Conservation (phyloP, 2,329 filamentous ascomycete species). For the Bipolaris cookei region DNA sequence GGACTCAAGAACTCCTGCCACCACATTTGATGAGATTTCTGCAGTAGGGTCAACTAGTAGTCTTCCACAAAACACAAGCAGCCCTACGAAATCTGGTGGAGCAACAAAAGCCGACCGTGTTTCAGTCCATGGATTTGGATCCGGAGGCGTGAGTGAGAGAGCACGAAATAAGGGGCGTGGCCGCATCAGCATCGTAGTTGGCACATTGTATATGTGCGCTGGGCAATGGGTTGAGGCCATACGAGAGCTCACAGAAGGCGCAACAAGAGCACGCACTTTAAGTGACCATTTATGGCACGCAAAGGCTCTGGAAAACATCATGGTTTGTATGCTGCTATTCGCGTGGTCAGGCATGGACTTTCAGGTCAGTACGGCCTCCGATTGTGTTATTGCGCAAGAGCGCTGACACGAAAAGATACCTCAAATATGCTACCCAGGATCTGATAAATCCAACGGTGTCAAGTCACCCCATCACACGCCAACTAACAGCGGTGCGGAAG, state of each 20-base stretch:
- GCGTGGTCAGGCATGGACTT: conserved; percentile 87
- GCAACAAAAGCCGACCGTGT: conserved; percentile 64
- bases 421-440: conserved; percentile 58
- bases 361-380: conserved; percentile 57
- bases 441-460: conserved; percentile 54
- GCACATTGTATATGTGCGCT: conserved; percentile 84
- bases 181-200: conserved; percentile 78
- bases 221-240: conserved; percentile 90
- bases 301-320: conserved; percentile 87
- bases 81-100: conserved; percentile 42
- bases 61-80: conserved; percentile 50
- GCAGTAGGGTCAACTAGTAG: conserved; percentile 46
- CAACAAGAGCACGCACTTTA: conserved; percentile 74
- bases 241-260: conserved; percentile 81
- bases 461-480: conserved; percentile 53
- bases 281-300: conserved; percentile 98
- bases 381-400: too few relatives aligned
- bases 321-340: conserved; percentile 81
- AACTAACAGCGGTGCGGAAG: conserved; percentile 48
- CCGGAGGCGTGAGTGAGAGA: conserved; percentile 71
- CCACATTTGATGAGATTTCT: conserved; percentile 57
- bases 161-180: conserved; percentile 82
- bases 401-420: conserved; percentile 54
- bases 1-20: conserved; percentile 48
- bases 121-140: conserved; percentile 69